Percentiles rank a stretch among this genome's conserved stretches.
phyloP scores from a whole-genome alignment of 495 filamentous ascomycete genomes.

The Evansstolkia leycettana region DNA sequence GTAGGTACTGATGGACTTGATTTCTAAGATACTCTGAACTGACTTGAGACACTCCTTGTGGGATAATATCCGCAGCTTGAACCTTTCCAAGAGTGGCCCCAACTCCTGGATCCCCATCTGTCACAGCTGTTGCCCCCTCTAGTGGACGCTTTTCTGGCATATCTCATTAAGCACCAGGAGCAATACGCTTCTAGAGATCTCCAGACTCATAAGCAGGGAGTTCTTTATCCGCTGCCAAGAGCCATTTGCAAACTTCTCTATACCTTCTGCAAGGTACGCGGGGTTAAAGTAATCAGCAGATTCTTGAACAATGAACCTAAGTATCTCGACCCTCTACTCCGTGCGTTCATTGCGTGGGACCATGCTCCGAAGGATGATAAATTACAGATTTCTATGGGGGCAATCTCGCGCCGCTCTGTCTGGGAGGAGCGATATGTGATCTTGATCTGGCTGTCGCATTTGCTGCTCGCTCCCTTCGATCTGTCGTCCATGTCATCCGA shows the following conservation, averaged over 20 bases:
- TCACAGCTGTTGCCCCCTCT: conserved; percentile 59
- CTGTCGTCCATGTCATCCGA: conserved; percentile 69
- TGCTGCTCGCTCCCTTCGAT: conserved; percentile 89
- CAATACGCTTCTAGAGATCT: conserved; percentile 22
- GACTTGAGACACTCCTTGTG: conserved; percentile 1
- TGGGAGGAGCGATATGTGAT: conserved; percentile 90
- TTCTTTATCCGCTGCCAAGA: conserved; percentile 44
- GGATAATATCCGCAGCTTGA: conserved; percentile 47
- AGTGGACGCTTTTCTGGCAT: conserved; percentile 61
- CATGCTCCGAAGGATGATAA: conserved; percentile 5
- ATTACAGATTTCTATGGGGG: conserved; percentile 1
- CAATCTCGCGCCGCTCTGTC: conserved; percentile 25
- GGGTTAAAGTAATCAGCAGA: conserved; percentile 78
- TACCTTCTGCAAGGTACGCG: conserved; percentile 86
- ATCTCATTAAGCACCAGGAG: conserved; percentile 33
- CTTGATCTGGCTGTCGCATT: conserved; percentile 84
- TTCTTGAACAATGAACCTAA: conserved; percentile 84
- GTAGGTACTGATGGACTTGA: conserved; percentile 15
- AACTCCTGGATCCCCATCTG: conserved; percentile 86
- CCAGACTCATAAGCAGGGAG: conserved; percentile 19
- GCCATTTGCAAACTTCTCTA: conserved; percentile 73
- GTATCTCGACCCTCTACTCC: conserved; percentile 66
- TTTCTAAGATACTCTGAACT: not conserved
- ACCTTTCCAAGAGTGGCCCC: conserved; percentile 90
- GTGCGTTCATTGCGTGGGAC: conserved; percentile 47